Evolutionary conservation across 352 stramenopile species (phyloP), one percentile per base, ranked within the genome.

Genomic region (Phytophthora uliginosa): DNA sequence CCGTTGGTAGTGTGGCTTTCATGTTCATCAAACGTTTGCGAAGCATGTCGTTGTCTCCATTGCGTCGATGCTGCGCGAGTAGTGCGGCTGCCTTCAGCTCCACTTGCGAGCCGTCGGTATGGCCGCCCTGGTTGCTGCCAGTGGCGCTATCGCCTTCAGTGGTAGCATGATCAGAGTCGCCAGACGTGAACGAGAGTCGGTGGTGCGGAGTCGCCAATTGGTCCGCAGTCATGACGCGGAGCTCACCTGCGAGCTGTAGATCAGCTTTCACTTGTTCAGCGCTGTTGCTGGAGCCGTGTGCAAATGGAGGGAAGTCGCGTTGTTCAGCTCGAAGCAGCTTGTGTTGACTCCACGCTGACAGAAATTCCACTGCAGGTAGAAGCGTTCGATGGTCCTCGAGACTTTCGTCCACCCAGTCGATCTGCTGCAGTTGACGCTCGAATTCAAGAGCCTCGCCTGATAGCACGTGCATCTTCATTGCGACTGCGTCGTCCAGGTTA

Each of bases 391-490:
- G 75, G n/a, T 81, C 75, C 0, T 88, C 77, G 0, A 95, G 74
- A 33, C 81, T 84, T 36, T 83, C 77, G 26, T 94, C 87, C 20
- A 88, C 66, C 89, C 89, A 95, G 17, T 89, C 85, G 42, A 95
- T 90, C 34, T 94, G 84, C 53, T 95, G 78, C 12, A 82, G 36
- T 56, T 95, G 86, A 0, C 87, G 84, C 42, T 85, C 59, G 12
- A 89, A 84, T 57, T 96, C 89, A 18, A 92, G 71, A 1, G 60
- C 58, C 69, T 95, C 89, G 22, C 87, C 83, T 20, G 80, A 76
- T 6, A 96, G 34, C 2, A 93, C 63, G 34, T 62, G 55, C 62
- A 77, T 81, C 61, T 95, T 95, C 20, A 79, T 66, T 0, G 63
- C 68, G 2, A 77, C 77, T 58, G 82, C 73, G 18, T 85, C 70